A percentile compares a stretch with the other conserved stretches of the same genome.
These are phyloP conservation scores for Exserohilum turcica DNA, from an alignment of 2,329 filamentous ascomycete species.

Conservation along the genomic window DNA sequence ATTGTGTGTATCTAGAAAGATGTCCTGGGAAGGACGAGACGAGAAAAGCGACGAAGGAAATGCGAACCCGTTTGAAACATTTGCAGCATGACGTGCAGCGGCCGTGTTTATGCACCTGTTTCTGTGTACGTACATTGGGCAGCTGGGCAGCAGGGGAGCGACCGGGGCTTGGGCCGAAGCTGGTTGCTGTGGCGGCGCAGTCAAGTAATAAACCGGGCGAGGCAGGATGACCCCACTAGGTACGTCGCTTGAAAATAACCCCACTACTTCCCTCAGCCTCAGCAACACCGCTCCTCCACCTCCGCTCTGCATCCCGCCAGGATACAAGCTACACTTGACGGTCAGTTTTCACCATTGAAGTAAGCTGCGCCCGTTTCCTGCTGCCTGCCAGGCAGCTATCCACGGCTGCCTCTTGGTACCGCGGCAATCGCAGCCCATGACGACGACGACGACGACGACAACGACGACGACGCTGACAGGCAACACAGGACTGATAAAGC, in stretches of 20 bases:
- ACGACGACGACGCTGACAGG: slow-evolving; percentile 49
- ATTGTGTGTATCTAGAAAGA: slow-evolving; percentile 44
- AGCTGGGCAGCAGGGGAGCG: not conserved
- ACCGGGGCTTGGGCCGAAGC: not conserved
- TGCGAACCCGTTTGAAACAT: slow-evolving; percentile 29
- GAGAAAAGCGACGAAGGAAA: slow-evolving; percentile 40
- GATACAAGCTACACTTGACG: slow-evolving; percentile 20
- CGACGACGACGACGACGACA: slow-evolving; percentile 49
- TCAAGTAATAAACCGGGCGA: slow-evolving; percentile 24
- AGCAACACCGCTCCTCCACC: slow-evolving; percentile 30
- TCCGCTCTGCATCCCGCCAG: slow-evolving; percentile 25
- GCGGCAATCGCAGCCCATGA: slow-evolving; percentile 34
- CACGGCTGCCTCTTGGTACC: slow-evolving; percentile 10
- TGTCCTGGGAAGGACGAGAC: slow-evolving; percentile 35
- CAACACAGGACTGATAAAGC: slow-evolving; percentile 44
- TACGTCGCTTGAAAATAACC: slow-evolving; percentile 25
- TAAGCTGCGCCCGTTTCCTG: slow-evolving; percentile 26
- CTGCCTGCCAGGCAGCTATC: slow-evolving; percentile 29
- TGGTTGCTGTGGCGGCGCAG: slow-evolving; percentile 30
- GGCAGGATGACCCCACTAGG: slow-evolving; percentile 28
- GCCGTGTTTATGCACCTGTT: not conserved
- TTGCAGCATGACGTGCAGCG: not conserved
- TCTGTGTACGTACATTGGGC: slow-evolving; percentile 7
- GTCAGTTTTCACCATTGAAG: slow-evolving; percentile 31
- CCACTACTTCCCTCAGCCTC: slow-evolving; percentile 29